Conservation (phyloP, 2,329 filamentous ascomycete genomes). For the Neopestalotiopsis rosae region DNA sequence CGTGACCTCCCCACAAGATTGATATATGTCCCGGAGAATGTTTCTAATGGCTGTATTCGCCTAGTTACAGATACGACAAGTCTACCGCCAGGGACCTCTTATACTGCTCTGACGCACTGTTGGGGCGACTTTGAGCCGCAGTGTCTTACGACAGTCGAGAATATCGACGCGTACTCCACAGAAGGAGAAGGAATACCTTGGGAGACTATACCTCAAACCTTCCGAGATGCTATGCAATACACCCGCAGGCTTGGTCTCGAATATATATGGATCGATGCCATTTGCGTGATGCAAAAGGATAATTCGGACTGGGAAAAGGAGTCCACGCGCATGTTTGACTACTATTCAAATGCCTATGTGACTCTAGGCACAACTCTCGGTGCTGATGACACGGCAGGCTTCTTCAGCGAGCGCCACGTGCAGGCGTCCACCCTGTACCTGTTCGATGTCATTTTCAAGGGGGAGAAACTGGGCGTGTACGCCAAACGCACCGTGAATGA, state of each 20-base stretch:
- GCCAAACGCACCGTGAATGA: not conserved
- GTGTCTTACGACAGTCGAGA: not conserved
- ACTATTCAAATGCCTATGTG: not conserved
- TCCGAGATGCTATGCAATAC: constrained; percentile 16
- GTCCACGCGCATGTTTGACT: not conserved
- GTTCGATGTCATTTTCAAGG: not conserved
- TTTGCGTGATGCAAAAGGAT: constrained; percentile 23
- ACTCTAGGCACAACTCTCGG: not conserved
- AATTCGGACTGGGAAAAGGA: constrained; percentile 19
- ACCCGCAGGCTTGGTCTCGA: constrained; percentile 5
- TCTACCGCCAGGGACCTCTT: not conserved
- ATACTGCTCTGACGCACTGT: not conserved
- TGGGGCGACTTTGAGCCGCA: not conserved
- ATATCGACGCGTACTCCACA: not conserved
- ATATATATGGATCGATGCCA: constrained; percentile 24
- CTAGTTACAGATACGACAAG: not conserved
- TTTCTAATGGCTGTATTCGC: not conserved
- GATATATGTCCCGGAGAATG: not conserved
- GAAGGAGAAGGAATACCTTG: not conserved
- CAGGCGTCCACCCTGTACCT: not conserved
- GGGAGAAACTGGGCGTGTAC: not conserved
- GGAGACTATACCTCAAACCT: not conserved
- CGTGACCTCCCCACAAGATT: not conserved
- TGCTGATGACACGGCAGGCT: not conserved
- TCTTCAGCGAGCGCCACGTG: not conserved